Evolutionary conservation across 495 filamentous ascomycete genomes (phyloP), one percentile per base, ranked within the genome.

Genomic region (Podospora anserina): DNA sequence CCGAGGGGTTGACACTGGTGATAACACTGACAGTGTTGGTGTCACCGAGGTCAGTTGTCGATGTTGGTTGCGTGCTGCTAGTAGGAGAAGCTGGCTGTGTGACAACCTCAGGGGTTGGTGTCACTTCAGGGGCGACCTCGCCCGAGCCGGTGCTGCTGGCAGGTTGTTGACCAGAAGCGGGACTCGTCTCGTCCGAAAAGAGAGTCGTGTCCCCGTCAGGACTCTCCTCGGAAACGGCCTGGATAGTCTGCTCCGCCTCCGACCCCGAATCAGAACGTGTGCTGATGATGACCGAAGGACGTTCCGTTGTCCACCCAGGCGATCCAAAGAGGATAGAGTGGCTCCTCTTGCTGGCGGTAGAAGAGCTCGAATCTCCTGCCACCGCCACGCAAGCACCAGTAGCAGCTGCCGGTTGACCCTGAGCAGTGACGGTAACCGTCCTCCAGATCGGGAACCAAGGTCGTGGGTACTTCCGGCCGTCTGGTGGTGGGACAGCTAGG

Each of bases 1-100:
- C 76, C 0, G 72, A 70, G 5, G 71, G 39, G 23, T 55, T 67
- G 15, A 72, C 19, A 55, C 68, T 71, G 26, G 76, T 76, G 61
- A 72, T 68, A 30, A 75, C 70, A 19, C 62, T 70, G 64, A 70
- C 72, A 1, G 68, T 71, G 39, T 18, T 49, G 39, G 9, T 11
- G 30, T 7, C 30, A 32, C 54, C 6, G 23, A 26, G 7, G n/a
- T 15, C 55, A 20, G 55, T 58, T 58, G 55, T 58, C 18, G 55
- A 58, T 5, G n/a, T 58, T 19, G n/a, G n/a, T 6, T 26, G 4
- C 3, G 55, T 26, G 23, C 3, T 58, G 55, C 9, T 26, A 11
- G 55, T 58, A n/a, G 55, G 9, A 19, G 15, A 7, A 18, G 55
- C 55, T 2, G 55, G 9, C 39, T 49, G 13, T 49, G 39, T 13